A percentile compares a stretch with the other conserved stretches of the same genome.
Evolutionary conservation across 1,284 basidiomycete species (phyloP).

Genomic region (Prillingera fragicola): DNA sequence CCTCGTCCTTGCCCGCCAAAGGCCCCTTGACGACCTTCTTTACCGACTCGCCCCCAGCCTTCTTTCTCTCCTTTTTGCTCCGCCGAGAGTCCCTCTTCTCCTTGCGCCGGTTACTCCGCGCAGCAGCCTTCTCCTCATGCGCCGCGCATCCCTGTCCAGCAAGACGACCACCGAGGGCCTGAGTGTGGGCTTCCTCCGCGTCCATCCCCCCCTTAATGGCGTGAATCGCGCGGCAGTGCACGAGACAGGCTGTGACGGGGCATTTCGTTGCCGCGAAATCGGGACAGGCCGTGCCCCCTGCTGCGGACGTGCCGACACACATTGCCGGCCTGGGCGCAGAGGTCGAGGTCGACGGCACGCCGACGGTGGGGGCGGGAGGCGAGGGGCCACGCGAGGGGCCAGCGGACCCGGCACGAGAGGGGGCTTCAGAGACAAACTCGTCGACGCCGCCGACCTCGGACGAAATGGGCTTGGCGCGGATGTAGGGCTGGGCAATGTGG

Average conservation of each 20-base stretch:
- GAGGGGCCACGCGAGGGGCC: not conserved
- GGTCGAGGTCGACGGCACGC: slow-evolving; percentile 6
- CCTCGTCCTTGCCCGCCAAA: too few species aligned
- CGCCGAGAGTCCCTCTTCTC: slow-evolving; percentile 31
- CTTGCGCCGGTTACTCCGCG: slow-evolving; percentile 34
- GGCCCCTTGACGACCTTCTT: too few species aligned
- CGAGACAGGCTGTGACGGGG: slow-evolving; percentile 38
- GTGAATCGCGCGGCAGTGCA: slow-evolving; percentile 42
- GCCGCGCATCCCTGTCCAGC: slow-evolving; percentile 46
- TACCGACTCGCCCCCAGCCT: too few species aligned
- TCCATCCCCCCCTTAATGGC: slow-evolving; percentile 38
- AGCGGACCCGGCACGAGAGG: slow-evolving; percentile 1
- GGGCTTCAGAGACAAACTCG: slow-evolving; percentile 11
- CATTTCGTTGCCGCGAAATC: slow-evolving; percentile 43
- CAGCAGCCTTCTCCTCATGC: slow-evolving; percentile 47
- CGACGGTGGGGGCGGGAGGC: slow-evolving; percentile 10
- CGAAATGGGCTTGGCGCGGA: slow-evolving; percentile 53
- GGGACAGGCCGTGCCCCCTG: too few species aligned
- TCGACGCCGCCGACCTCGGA: slow-evolving; percentile 23
- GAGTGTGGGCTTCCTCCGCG: slow-evolving; percentile 25
- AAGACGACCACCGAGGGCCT: slow-evolving; percentile 27
- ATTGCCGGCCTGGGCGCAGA: slow-evolving; percentile 1
- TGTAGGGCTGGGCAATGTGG: slow-evolving; percentile 82
- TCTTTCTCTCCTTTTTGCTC: slow-evolving; percentile 14
- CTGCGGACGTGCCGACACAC: slow-evolving; percentile 6